phyloP scores from a whole-genome alignment of 257 asterid species.

The Lantana camara region DNA sequence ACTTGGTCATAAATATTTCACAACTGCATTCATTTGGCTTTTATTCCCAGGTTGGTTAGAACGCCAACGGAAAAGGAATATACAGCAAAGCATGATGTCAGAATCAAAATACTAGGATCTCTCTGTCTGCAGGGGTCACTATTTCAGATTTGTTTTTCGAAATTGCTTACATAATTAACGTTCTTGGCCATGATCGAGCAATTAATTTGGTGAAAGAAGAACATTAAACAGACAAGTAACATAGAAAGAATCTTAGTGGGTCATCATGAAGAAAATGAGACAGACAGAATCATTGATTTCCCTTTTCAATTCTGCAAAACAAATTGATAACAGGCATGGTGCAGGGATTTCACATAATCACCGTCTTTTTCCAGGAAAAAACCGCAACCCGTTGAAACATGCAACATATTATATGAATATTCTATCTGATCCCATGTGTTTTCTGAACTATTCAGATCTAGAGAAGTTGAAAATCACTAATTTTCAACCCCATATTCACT shows the following conservation, averaged over 20 bases:
- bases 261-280: slow-evolving; percentile 11
- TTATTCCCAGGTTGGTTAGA: slow-evolving; percentile 28
- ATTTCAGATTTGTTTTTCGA: not conserved
- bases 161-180: no score
- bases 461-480: not conserved
- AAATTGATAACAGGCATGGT: not conserved
- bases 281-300: not conserved
- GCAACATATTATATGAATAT: not conserved
- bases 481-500: not conserved
- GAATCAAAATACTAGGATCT: not conserved
- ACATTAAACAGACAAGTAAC: not conserved
- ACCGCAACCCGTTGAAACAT: not conserved
- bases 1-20: slow-evolving; percentile 12
- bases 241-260: slow-evolving; percentile 31
- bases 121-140: not conserved
- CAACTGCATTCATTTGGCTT: slow-evolving; percentile 25
- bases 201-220: slow-evolving; percentile 9
- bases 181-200: slow-evolving; percentile 2
- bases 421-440: not conserved
- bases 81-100: slow-evolving; percentile 33
- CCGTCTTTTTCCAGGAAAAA: not conserved
- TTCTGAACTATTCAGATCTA: slow-evolving; percentile 28
- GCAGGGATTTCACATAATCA: slow-evolving; percentile 4
- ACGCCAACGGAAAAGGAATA: slow-evolving; percentile 19
- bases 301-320: not conserved